Evolutionary conservation across 148 eudicot species (phyloP).

Genomic region (Fallopia convolvulus): DNA sequence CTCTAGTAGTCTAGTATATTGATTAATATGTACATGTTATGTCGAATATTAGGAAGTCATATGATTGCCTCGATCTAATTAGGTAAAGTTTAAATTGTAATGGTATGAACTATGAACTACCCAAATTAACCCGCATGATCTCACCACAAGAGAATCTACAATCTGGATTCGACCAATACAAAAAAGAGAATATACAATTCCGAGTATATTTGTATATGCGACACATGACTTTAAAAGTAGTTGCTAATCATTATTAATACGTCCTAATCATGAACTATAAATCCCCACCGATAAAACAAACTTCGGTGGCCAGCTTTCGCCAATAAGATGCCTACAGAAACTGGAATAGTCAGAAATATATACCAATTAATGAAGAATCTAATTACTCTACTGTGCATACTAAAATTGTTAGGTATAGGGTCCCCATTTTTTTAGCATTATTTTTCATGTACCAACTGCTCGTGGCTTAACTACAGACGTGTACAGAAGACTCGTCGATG

Average conservation of each 20-base stretch:
- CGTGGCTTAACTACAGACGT: too few relatives aligned
- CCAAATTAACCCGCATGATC: background rate
- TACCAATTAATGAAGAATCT: background rate
- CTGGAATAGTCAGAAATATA: background rate
- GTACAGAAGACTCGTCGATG: too few relatives aligned
- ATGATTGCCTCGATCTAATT: background rate
- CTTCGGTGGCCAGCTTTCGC: background rate
- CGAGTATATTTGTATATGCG: background rate
- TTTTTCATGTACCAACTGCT: too few relatives aligned
- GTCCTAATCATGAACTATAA: background rate
- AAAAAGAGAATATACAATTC: background rate
- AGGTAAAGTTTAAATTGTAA: background rate
- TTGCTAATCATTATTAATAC: background rate
- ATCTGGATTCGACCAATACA: too few relatives aligned
- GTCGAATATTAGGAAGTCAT: background rate
- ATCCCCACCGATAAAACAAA: background rate
- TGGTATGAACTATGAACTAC: background rate
- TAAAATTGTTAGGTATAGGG: background rate
- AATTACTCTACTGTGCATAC: background rate
- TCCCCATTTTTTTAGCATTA: background rate
- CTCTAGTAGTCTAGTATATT: too few relatives aligned
- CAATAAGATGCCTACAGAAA: background rate
- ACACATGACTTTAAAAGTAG: background rate
- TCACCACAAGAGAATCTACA: background rate
- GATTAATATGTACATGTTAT: too few relatives aligned